Conservation (phyloP, 768 basidiomycete genomes). For the Termitomyces sp. region DNA sequence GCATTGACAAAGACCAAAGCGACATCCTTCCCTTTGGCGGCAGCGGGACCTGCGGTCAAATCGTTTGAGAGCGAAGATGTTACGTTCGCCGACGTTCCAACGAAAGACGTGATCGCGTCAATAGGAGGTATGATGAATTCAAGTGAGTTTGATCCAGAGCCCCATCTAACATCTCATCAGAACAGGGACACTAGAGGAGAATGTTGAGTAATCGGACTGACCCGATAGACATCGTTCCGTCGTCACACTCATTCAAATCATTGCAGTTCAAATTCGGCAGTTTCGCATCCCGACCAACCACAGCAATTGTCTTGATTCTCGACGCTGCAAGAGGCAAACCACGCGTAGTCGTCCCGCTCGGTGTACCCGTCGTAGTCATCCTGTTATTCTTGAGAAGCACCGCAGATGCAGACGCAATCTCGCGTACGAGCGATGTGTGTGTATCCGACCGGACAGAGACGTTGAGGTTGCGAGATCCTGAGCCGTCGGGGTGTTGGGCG, state of each 20-base stretch:
- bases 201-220: constrained; percentile 32
- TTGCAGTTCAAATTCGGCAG: constrained; percentile 45
- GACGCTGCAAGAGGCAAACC: constrained; percentile 44
- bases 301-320: constrained; percentile 53
- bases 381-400: constrained; percentile 68
- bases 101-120: constrained; percentile 40
- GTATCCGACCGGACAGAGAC: constrained; percentile 42
- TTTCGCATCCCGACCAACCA: constrained; percentile 59
- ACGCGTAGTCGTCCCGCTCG: constrained; percentile 32
- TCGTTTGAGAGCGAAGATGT: constrained; percentile 46
- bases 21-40: constrained; percentile 50
- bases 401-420: constrained; percentile 65
- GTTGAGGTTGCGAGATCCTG: constrained; percentile 40
- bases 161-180: constrained; percentile 35
- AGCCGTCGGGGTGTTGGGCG: constrained; percentile 44
- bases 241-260: constrained; percentile 53
- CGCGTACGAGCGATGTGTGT: constrained; percentile 52
- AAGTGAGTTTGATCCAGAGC: constrained; percentile 48
- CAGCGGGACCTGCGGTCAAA: constrained; percentile 33
- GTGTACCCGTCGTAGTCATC: constrained; percentile 32
- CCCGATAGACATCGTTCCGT: constrained; percentile 63
- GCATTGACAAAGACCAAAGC: constrained; percentile 63
- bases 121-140: constrained; percentile 46
- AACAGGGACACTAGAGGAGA: constrained; percentile 19
- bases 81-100: constrained; percentile 37